Base-by-base conservation (phyloP, 331 rosid species). In the Phaseolus coccineus region DNA sequence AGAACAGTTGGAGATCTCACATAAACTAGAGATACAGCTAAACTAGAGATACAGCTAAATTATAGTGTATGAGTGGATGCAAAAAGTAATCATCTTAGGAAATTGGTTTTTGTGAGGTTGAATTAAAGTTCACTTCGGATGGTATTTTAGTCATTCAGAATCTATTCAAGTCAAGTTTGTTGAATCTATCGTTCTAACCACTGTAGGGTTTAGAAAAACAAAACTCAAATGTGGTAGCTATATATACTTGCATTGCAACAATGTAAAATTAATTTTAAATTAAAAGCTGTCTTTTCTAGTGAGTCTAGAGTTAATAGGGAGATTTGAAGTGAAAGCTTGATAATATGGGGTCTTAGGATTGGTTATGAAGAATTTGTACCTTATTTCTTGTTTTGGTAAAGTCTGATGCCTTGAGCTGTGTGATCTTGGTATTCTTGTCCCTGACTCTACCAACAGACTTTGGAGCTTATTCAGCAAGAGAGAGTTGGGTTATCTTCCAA, bases 391-490 rank as follows among this genome's bases (percentile, higher is more conserved):
- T 52, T 68, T 73, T 35, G 58, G 55, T 51, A 10, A 39, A 47
- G 24, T 76, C 30, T 56, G 80, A 80, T 71, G 76, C 58, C 81
- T 69, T 84, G 37, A 78, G 57, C 63, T 73, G 64, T 73, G 64
- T 75, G 53, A 47, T 74, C 37, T 3, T 58, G 37, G 11, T 27
- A 11, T 42, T 70, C 55, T 73, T 84, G 66, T 82, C 14, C 81
- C 16, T 71, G 64, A 72, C 69, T 81, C 76, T 69, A 66, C 63
- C 73, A 47, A 76, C 78, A 93, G 98, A 87, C 91, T 53, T 82
- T 89, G 87, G 93, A 85, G 82, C 96, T 95, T 78, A 88, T 90
- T 75, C 88, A 82, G 55, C 94, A 95, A 83, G 99, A 95, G 85
- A 87, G 72, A 82, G 77, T 76, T 71, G 78, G 85, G 67, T 84